phyloP scores from a whole-genome alignment of 192 early-diverging fungal genomes.

The Physocladia obscura region DNA sequence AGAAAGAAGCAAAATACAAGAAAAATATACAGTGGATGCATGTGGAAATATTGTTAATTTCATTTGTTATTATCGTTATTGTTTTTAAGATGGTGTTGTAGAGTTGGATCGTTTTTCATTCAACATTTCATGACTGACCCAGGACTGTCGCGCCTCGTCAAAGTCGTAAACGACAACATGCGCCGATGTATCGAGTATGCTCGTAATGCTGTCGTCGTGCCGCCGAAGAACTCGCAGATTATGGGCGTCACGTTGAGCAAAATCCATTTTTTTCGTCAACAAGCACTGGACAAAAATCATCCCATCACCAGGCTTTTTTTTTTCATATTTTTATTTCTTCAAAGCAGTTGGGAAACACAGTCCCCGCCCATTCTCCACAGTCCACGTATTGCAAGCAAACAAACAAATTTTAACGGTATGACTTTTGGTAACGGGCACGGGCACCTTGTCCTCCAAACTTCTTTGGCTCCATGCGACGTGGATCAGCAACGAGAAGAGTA shows the following conservation, averaged over 20 bases:
- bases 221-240: conserved; percentile 83
- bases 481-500: conserved; percentile 96
- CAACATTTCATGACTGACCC: conserved; percentile 66
- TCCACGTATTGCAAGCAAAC: too few relatives aligned
- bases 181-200: conserved; percentile 79
- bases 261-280: too few relatives aligned
- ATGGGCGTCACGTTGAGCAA: conserved; percentile 57
- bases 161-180: conserved; percentile 91
- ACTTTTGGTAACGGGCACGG: conserved; percentile 85
- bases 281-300: too few relatives aligned
- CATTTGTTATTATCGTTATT: background rate
- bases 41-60: background rate
- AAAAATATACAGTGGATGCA: too few relatives aligned
- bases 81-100: background rate
- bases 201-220: conserved; percentile 74
- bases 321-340: too few relatives aligned
- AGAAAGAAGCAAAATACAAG: too few relatives aligned
- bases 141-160: conserved; percentile 63
- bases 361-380: too few relatives aligned
- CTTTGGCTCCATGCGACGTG: conserved; percentile 99
- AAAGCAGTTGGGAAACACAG: too few relatives aligned
- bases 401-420: conserved; percentile 57
- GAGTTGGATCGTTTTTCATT: too few relatives aligned
- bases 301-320: too few relatives aligned
- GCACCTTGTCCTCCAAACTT: conserved; percentile 99